Evolutionary conservation across 2,329 filamentous ascomycete species (phyloP), one percentile per base, ranked within the genome.

Genomic region (Ophiostoma triangulosporum): DNA sequence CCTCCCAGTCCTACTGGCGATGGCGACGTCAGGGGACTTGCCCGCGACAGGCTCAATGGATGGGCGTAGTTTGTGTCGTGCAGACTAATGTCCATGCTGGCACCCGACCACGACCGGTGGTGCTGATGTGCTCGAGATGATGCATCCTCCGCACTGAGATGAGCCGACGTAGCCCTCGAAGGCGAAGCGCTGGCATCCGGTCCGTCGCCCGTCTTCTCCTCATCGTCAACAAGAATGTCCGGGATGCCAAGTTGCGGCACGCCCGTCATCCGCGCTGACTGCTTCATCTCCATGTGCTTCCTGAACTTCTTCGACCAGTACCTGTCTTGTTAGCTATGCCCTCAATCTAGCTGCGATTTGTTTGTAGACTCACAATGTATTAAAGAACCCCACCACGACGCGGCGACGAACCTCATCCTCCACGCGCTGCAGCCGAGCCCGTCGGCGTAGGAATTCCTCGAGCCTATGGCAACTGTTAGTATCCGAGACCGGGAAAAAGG

Each of bases 371-470:
- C 70, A 90, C 70, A 93, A 69, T 14, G 90, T 97, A 65, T 97
- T 87, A 67, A 98, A 97, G 71, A 98, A 98, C 38, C 90, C 89
- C 43, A 93, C 78, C 9, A 98, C 93, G 27, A 90, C 82, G 58
- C 91, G 86, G 55, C 94, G 82, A 55, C 88, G 85, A 43, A 97
- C 88, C 60, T 93, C 88, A 68, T 98, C 91, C 62, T 98, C 88
- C 1, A 98, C 91, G 57, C 91, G 84, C 66, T 97, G 91, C 48
- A 98, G 75, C 52, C 91, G 81, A 31, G 90, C 88, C 57, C 91
- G 83, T 35, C 94, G 88, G 55, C 91, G 84, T 54, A 98, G 70
- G 66, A 95, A 98, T 65, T 98, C 93, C 63, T 98, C 93, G 2
- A 98, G 77, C 57, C 88, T 88, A 2, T 35, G n/a, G 12, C 3